These are phyloP conservation scores for Tetrahymena borealis DNA, from an alignment of 73 alveolate genomes.

Conservation along the genomic window DNA sequence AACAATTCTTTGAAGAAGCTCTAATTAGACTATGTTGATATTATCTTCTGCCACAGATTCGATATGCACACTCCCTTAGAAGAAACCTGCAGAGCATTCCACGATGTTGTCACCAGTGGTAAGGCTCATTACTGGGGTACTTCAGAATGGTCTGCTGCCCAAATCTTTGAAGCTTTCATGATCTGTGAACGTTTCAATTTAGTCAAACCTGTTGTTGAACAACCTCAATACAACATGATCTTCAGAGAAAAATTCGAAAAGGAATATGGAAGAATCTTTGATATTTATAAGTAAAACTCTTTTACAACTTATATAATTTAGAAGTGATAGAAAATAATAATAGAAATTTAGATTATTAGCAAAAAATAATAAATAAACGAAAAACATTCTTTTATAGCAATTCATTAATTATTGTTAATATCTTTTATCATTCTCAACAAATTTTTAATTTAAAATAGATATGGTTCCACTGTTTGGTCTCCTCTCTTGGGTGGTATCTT, in stretches of 20 bases:
- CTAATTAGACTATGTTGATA: slow-evolving; percentile 83
- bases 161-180: slow-evolving; percentile 67
- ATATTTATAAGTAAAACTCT: background rate
- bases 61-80: slow-evolving; percentile 81
- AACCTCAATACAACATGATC: slow-evolving; percentile 77
- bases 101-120: slow-evolving; percentile 79
- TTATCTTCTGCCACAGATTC: slow-evolving; percentile 81
- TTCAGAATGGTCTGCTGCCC: slow-evolving; percentile 86
- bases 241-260: slow-evolving; percentile 82
- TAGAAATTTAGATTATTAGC: no score
- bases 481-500: slow-evolving; percentile 88
- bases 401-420: no score
- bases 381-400: no score
- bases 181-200: slow-evolving; percentile 61
- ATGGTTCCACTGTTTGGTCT: slow-evolving; percentile 89
- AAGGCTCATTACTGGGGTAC: slow-evolving; percentile 98
- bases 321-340: background rate
- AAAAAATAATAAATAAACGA: no score
- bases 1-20: slow-evolving; percentile 72
- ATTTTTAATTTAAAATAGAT: slow-evolving; percentile 52
- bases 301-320: background rate
- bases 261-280: slow-evolving; percentile 49
- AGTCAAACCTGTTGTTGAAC: slow-evolving; percentile 89
- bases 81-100: slow-evolving; percentile 84
- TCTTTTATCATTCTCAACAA: background rate